phyloP scores from a whole-genome alignment of 2,329 filamentous ascomycete species.

The Podosphaera xanthii region DNA sequence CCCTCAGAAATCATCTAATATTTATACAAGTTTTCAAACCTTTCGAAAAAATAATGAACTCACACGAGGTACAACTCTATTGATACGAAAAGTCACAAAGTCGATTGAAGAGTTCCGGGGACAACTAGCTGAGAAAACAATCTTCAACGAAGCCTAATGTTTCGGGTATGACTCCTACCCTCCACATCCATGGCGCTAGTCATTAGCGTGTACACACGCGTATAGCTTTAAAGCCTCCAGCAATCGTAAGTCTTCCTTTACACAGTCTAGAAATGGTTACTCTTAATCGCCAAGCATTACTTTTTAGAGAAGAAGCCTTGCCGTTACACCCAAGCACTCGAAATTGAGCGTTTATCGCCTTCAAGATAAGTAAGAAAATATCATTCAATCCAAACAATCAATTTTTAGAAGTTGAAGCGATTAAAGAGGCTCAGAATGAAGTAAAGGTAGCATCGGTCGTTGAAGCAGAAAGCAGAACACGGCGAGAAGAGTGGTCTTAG shows the following conservation, averaged over 20 bases:
- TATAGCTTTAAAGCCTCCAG: no score
- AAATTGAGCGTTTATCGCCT: neutral
- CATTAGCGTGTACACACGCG: no score
- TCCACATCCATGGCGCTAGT: no score
- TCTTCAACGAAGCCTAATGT: neutral
- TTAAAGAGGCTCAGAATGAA: neutral
- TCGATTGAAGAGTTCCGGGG: neutral
- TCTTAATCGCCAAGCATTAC: no score
- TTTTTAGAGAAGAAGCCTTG: no score
- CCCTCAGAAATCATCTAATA: neutral
- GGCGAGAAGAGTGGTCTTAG: neutral
- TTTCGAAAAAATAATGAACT: neutral
- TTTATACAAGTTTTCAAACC: neutral
- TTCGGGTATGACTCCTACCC: no score
- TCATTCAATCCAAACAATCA: neutral
- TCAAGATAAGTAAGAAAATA: neutral
- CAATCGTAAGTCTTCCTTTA: no score
- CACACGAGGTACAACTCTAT: neutral
- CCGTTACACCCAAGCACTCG: neutral
- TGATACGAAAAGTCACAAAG: neutral
- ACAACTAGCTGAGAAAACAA: neutral
- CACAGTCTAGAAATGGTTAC: no score
- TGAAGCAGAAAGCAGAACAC: neutral
- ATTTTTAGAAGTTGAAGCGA: neutral
- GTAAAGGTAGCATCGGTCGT: neutral